Evolutionary conservation across 768 basidiomycete species (phyloP).

Genomic region (Tulasnella sp.): DNA sequence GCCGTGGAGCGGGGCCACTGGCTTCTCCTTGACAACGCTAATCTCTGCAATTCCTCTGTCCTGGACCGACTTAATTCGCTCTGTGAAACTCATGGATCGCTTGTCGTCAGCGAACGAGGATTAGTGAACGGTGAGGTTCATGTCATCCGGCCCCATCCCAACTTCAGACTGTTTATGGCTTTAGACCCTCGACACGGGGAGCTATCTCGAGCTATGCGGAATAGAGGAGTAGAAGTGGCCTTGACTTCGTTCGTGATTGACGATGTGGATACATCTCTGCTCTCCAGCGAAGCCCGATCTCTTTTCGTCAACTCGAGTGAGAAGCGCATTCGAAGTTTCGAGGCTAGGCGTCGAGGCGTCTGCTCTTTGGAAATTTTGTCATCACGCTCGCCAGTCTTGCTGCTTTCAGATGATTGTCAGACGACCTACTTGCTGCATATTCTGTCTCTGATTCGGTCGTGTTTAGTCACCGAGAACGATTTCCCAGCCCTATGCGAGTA

Average conservation of each 20-base stretch:
- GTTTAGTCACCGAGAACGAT: no score
- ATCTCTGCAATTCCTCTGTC: slow-evolving; percentile 89
- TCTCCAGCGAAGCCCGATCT: not conserved
- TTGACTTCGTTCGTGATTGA: slow-evolving; percentile 24
- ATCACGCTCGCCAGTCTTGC: not conserved
- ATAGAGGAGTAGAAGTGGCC: slow-evolving; percentile 82
- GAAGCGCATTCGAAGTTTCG: not conserved
- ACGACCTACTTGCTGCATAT: no score
- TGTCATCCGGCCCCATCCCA: slow-evolving; percentile 66
- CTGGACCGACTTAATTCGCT: slow-evolving; percentile 94
- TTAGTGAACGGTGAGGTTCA: slow-evolving; percentile 66
- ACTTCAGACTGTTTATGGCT: slow-evolving; percentile 89
- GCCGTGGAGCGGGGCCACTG: slow-evolving; percentile 84
- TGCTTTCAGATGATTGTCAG: no score
- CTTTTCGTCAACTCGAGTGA: not conserved
- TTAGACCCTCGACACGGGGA: slow-evolving; percentile 88
- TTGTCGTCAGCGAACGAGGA: slow-evolving; percentile 86
- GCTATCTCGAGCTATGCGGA: slow-evolving; percentile 95
- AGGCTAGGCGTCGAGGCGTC: not conserved
- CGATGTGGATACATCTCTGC: not conserved
- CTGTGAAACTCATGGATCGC: slow-evolving; percentile 71
- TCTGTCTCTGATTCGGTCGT: no score
- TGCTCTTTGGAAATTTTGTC: not conserved
- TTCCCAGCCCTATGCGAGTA: no score
- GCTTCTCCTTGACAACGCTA: slow-evolving; percentile 85